These are phyloP conservation scores for Fusarium pininemorale DNA, from an alignment of 2,329 filamentous ascomycete genomes.

Conservation along the genomic window DNA sequence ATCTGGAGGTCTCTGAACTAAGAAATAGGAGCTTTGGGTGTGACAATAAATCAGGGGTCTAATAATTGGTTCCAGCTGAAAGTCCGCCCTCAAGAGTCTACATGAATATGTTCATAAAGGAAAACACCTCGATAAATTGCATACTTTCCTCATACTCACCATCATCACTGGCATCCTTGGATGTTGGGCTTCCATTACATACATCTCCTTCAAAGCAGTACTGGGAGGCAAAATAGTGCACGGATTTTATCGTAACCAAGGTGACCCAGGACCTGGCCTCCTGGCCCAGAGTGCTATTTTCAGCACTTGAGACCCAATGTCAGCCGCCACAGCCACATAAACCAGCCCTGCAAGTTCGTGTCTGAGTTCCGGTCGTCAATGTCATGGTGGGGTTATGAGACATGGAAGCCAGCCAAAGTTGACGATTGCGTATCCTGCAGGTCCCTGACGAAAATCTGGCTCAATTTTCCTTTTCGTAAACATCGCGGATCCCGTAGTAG, in stretches of 20 bases:
- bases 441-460: constrained; percentile 11
- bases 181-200: not conserved
- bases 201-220: not conserved
- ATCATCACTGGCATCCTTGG: no score
- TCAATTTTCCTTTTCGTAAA: not conserved
- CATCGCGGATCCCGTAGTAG: not conserved
- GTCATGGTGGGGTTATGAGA: constrained; percentile 14
- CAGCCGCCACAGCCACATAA: constrained; percentile 41
- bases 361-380: not conserved
- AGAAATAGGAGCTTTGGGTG: constrained; percentile 10
- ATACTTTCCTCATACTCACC: not conserved
- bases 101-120: not conserved
- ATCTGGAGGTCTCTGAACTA: not conserved
- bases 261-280: not conserved
- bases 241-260: not conserved
- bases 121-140: not conserved
- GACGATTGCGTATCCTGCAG: constrained; percentile 11
- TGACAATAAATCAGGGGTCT: not conserved
- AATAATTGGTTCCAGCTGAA: not conserved
- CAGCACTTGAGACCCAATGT: constrained; percentile 17
- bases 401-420: constrained; percentile 1
- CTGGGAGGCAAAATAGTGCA: not conserved
- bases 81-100: not conserved
- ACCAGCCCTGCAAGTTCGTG: constrained; percentile 1
- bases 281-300: constrained; percentile 32